Evolutionary conservation across 768 basidiomycete species (phyloP).

Genomic region (Trametes punicea): DNA sequence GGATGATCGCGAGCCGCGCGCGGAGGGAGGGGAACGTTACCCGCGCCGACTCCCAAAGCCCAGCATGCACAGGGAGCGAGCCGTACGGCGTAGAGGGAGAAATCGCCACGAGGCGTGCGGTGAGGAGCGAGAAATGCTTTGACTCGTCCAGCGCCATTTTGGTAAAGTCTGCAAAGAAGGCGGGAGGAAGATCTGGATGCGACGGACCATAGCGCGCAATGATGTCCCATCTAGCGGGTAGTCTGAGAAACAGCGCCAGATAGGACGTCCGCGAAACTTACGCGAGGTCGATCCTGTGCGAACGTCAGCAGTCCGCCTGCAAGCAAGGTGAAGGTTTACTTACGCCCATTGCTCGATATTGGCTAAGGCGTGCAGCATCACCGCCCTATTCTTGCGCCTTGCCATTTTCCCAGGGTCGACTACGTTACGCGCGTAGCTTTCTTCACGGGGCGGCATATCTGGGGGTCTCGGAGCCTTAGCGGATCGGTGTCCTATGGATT

Average conservation of each 20-base stretch:
- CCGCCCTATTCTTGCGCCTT: constrained; percentile 59
- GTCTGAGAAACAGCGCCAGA: background rate
- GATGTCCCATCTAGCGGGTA: constrained; percentile 67
- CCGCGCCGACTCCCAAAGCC: constrained; percentile 75
- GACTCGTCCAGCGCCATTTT: constrained; percentile 85
- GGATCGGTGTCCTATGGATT: constrained; percentile 57
- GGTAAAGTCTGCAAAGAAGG: constrained; percentile 79
- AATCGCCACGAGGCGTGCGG: constrained; percentile 55
- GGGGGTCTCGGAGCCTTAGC: constrained; percentile 51
- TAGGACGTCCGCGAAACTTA: constrained; percentile 34
- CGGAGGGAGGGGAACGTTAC: constrained; percentile 65
- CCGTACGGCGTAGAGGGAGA: constrained; percentile 71
- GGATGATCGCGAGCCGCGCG: constrained; percentile 76
- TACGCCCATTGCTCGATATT: constrained; percentile 90
- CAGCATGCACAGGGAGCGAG: constrained; percentile 66
- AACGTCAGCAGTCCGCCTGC: background rate
- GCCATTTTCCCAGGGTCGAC: constrained; percentile 59
- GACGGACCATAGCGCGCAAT: constrained; percentile 70
- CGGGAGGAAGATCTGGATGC: constrained; percentile 58
- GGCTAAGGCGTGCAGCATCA: constrained; percentile 79
- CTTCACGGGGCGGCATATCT: constrained; percentile 62
- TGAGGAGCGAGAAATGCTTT: constrained; percentile 77
- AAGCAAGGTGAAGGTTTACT: constrained; percentile 33
- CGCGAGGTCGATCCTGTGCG: constrained; percentile 66
- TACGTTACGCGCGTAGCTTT: constrained; percentile 44